A percentile compares a stretch with the other conserved stretches of the same genome.
Evolutionary conservation across 106 monocot genomes (phyloP).

Genomic region (Dioscorea zingiberensis): DNA sequence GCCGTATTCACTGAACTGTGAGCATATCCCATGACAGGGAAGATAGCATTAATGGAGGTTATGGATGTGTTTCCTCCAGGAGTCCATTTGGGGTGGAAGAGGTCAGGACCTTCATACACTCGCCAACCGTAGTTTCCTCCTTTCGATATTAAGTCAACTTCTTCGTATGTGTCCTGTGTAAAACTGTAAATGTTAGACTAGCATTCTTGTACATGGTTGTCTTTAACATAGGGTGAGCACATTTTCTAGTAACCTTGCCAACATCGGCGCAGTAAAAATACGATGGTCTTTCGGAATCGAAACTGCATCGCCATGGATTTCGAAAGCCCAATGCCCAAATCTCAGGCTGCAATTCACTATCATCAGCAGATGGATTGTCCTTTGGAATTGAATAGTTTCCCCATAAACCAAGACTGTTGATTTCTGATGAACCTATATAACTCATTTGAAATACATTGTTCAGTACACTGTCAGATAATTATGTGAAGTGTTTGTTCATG

Average conservation of each 20-base stretch:
- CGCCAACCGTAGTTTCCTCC: conserved; percentile 97
- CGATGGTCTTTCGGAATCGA: conserved; percentile 69
- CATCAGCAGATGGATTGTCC: conserved; percentile 69
- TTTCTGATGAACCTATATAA: conserved; percentile 37
- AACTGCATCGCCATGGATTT: conserved; percentile 99
- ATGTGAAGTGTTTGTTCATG: too few relatives aligned
- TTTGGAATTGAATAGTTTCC: conserved; percentile 91
- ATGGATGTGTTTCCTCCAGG: conserved; percentile 49
- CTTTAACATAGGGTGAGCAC: background rate
- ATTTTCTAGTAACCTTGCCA: too few relatives aligned
- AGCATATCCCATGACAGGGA: conserved; percentile 77
- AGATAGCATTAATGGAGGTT: conserved; percentile 48
- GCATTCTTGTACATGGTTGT: too few relatives aligned
- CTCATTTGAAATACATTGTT: background rate
- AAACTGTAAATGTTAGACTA: too few relatives aligned
- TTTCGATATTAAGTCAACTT: conserved; percentile 85
- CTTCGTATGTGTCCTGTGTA: conserved; percentile 70
- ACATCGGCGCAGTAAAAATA: conserved; percentile 89
- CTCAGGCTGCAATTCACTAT: conserved; percentile 47
- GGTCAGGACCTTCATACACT: conserved; percentile 65
- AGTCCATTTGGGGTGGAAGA: conserved; percentile 28
- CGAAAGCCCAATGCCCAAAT: conserved; percentile 90
- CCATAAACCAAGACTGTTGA: conserved; percentile 59
- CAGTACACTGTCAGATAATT: too few relatives aligned
- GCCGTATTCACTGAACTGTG: conserved; percentile 49